Conservation (phyloP, 1,139 yeast genomes). For the Kodamaea fungicola region DNA sequence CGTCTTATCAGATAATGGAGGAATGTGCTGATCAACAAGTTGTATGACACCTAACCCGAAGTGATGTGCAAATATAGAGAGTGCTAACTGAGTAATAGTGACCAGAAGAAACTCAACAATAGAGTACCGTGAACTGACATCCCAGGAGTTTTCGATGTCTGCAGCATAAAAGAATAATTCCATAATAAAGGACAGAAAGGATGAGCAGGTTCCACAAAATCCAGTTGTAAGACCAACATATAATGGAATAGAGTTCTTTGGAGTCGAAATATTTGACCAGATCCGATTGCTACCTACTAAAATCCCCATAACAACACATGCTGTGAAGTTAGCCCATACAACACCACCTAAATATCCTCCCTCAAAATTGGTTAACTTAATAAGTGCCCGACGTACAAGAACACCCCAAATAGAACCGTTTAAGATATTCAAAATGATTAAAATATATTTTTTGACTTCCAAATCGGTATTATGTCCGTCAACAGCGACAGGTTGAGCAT, state of each 20-base stretch:
- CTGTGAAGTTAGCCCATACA: constrained; percentile 79
- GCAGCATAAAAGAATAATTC: constrained; percentile 59
- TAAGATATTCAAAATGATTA: constrained; percentile 14
- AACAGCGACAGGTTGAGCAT: too few species aligned
- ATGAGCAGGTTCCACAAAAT: constrained; percentile 80
- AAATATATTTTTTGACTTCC: too few species aligned
- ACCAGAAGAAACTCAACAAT: constrained; percentile 59
- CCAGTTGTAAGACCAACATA: constrained; percentile 75
- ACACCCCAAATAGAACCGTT: constrained; percentile 44
- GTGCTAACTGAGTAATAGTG: constrained; percentile 30
- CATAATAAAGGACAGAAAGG: constrained; percentile 72
- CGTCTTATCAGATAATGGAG: constrained; percentile 17
- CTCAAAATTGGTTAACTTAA: constrained; percentile 20
- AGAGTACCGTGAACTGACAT: constrained; percentile 44
- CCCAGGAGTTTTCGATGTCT: constrained; percentile 32
- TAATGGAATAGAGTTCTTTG: constrained; percentile 45
- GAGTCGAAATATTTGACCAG: constrained; percentile 21
- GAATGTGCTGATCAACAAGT: constrained; percentile 15
- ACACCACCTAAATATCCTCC: constrained; percentile 52
- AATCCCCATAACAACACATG: constrained; percentile 75
- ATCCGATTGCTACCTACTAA: constrained; percentile 22
- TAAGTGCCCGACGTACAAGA: constrained; percentile 37
- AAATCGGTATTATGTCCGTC: too few species aligned
- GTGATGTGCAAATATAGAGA: constrained; percentile 33
- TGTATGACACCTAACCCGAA: constrained; percentile 30